Evolutionary conservation across 1,139 yeast species (phyloP).

Genomic region (Suhomyces atakaporum): DNA sequence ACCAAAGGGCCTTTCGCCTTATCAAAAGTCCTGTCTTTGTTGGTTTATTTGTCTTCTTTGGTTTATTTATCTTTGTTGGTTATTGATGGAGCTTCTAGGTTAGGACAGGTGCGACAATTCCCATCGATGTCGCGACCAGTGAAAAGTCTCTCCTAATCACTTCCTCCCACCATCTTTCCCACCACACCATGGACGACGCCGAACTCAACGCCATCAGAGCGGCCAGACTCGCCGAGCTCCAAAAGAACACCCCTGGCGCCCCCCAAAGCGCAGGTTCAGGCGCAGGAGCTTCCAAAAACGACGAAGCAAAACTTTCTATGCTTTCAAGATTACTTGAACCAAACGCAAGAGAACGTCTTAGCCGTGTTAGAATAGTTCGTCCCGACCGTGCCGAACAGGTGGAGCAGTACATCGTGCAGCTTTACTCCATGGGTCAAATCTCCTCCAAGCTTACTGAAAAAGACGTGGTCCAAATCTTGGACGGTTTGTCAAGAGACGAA

Average conservation of each 20-base stretch:
- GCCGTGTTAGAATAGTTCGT: conserved; percentile 84
- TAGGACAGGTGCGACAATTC: no score
- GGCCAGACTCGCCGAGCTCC: conserved; percentile 83
- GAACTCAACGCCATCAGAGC: conserved; percentile 88
- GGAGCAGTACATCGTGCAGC: conserved; percentile 73
- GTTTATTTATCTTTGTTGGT: no score
- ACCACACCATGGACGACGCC: conserved; percentile 60
- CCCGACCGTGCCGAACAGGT: conserved; percentile 91
- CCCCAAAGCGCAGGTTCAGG: conserved; percentile 25
- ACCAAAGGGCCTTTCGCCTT: no score
- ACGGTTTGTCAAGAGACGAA: conserved; percentile 81
- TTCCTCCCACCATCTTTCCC: neutral
- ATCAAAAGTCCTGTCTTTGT: no score
- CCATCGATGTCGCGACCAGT: neutral
- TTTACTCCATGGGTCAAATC: conserved; percentile 80
- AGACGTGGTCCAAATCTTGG: conserved; percentile 80
- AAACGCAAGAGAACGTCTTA: conserved; percentile 82
- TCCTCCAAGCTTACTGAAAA: conserved; percentile 70
- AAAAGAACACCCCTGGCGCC: conserved; percentile 39
- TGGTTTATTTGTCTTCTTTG: no score
- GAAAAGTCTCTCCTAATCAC: neutral
- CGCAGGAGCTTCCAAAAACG: conserved; percentile 21
- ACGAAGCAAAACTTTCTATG: conserved; percentile 40
- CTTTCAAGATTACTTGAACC: conserved; percentile 75
- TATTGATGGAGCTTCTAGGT: no score